Evolutionary conservation across 768 basidiomycete species (phyloP), one percentile per base, ranked within the genome.

Genomic region (Naganishia kalamii): DNA sequence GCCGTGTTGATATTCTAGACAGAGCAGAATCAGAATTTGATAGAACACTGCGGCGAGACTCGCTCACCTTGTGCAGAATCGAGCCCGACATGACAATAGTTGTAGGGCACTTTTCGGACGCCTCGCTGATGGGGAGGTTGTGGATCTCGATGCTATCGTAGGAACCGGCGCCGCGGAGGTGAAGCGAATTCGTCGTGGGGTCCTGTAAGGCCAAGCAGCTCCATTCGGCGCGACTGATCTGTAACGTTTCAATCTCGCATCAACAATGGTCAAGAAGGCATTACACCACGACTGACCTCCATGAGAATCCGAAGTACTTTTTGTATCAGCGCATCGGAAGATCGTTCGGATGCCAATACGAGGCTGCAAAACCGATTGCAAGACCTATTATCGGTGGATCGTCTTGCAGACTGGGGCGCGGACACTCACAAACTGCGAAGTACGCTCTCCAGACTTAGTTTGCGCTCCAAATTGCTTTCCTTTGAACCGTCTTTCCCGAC

Each of bases 101-200:
- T 0, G 62, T 43, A 6, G 66, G 66, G 37, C 66, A 68, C 30
- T 44, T 13, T 1, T 21, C 27, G 10, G 66, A 33, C 1, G 66
- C 66, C 17, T 64, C 35, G n/a, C 25, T 46, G 2, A 68, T 43
- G 27, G 60, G 66, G 13, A 49, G 19, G 25, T 63, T 37, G 48
- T 60, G 64, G 21, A 47, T 50, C 11, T 49, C 32, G 30, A 68
- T 19, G 8, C 25, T 19, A 4, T 49, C 41, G 27, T 50, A 57
- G 17, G 54, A 48, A 11, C 66, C 66, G n/a, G 60, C 66, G 10
- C 60, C 66, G 1, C 62, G 47, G 8, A 68, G 62, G 29, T 63
- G 44, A 30, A 68, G 44, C 17, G 44, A 30, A 17, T 46, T 43
- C 17, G 50, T 59, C 7, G 30, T 23, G 6, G 51, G 40, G 35